Evolutionary conservation across 202 grass and related monocot genomes (phyloP).

Genomic region (Digitaria exilis): DNA sequence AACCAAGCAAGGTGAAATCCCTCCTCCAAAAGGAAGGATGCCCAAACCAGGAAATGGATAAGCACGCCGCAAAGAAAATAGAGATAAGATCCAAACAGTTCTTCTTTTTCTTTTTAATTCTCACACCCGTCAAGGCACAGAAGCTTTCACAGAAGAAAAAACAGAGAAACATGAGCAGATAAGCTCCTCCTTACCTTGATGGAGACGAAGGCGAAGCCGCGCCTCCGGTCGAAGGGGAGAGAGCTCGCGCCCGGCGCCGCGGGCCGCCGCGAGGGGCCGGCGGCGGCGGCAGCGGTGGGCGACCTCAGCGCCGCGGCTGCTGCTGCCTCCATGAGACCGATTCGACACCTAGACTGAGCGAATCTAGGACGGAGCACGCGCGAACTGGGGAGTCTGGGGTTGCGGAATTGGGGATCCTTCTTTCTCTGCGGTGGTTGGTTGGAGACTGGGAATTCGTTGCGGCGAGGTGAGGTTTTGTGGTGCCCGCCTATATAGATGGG

Average conservation of each 20-base stretch:
- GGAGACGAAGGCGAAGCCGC: conserved; percentile 41
- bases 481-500: background rate
- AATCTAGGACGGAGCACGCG: background rate
- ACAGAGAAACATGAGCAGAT: background rate
- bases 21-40: background rate
- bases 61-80: background rate
- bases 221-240: conserved; percentile 40
- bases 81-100: background rate
- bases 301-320: conserved; percentile 55
- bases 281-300: conserved; percentile 44
- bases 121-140: background rate
- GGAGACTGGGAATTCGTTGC: conserved; percentile 6
- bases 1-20: background rate
- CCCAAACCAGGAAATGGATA: background rate
- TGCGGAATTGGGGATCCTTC: conserved; percentile 26
- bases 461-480: conserved; percentile 16
- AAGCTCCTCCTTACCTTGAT: conserved; percentile 55
- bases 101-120: background rate
- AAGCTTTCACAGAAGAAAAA: no score
- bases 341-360: background rate
- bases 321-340: conserved; percentile 50
- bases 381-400: background rate
- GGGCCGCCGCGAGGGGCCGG: conserved; percentile 34
- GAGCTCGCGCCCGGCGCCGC: conserved; percentile 32
- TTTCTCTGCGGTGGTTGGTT: conserved; percentile 9